phyloP scores from a whole-genome alignment of 2,329 filamentous ascomycete genomes.

The Canariomyces notabilis region DNA sequence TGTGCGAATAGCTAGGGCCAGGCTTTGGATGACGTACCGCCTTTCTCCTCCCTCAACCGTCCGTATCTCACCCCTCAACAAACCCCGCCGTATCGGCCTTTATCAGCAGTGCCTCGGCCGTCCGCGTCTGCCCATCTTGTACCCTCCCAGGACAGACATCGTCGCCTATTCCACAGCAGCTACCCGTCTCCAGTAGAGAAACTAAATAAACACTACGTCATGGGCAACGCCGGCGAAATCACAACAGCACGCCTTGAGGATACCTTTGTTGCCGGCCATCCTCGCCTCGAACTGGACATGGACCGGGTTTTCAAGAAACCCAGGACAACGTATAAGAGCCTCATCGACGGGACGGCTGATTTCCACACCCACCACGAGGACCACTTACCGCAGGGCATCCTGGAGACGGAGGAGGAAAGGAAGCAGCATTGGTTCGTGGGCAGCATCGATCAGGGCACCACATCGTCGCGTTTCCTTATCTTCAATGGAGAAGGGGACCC shows the following conservation, averaged over 20 bases:
- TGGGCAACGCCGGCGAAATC: constrained; percentile 19
- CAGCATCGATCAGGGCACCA: constrained; percentile 87
- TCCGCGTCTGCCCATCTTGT: constrained; percentile 1
- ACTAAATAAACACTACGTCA: constrained; percentile 7
- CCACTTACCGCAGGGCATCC: constrained; percentile 25
- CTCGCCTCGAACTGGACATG: constrained; percentile 11
- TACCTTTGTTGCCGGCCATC: constrained; percentile 5
- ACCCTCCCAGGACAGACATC: constrained; percentile 1
- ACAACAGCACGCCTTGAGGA: constrained; percentile 12
- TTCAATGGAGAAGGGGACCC: constrained; percentile 76
- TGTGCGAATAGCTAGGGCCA: constrained; percentile 22
- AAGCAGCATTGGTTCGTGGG: constrained; percentile 62
- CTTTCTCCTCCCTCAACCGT: constrained; percentile 8
- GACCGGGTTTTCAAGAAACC: constrained; percentile 16
- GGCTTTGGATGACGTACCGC: constrained; percentile 24
- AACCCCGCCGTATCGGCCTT: constrained; percentile 17
- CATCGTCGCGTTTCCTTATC: constrained; percentile 83
- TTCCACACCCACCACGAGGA: constrained; percentile 16
- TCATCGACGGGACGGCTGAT: constrained; percentile 5
- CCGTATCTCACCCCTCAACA: constrained; percentile 16
- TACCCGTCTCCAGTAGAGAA: background rate
- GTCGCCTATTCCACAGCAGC: constrained; percentile 18
- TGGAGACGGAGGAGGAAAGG: constrained; percentile 25
- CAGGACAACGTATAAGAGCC: constrained; percentile 7
- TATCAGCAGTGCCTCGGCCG: constrained; percentile 14